phyloP scores from a whole-genome alignment of 2,329 filamentous ascomycete genomes.

The Penicillium sp. region DNA sequence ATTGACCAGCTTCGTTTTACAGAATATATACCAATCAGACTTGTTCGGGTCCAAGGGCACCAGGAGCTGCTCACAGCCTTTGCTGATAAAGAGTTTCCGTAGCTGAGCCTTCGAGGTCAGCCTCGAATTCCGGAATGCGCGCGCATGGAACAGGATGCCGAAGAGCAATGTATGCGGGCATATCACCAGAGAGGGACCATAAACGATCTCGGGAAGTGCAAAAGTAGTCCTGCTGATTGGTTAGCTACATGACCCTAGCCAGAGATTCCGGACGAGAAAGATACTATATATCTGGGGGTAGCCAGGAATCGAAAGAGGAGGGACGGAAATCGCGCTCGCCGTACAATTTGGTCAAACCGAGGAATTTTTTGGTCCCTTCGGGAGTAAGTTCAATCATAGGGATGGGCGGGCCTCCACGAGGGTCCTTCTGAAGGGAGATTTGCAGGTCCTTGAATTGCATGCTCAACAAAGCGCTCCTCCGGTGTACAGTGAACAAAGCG shows the following conservation, averaged over 20 bases:
- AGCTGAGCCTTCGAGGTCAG: constrained; percentile 21
- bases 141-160: constrained; percentile 23
- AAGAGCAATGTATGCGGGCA: constrained; percentile 16
- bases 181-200: constrained; percentile 25
- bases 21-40: constrained; percentile 4
- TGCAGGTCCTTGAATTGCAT: not conserved
- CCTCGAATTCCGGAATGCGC: constrained; percentile 19
- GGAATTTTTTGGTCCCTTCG: constrained; percentile 1
- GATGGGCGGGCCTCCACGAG: not conserved
- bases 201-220: constrained; percentile 27
- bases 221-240: constrained; percentile 24
- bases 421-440: constrained; percentile 3
- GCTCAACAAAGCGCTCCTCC: not conserved
- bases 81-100: constrained; percentile 22
- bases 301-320: not conserved
- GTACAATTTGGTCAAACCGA: not conserved
- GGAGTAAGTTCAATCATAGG: constrained; percentile 3
- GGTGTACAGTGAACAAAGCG: not conserved
- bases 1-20: not conserved
- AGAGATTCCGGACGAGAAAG: not conserved
- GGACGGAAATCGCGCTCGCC: not conserved
- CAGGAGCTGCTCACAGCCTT: constrained; percentile 5
- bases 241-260: not conserved
- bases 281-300: not conserved
- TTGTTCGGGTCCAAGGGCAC: constrained; percentile 5